phyloP scores from a whole-genome alignment of 768 basidiomycete species.

The Calocera viscosa region DNA sequence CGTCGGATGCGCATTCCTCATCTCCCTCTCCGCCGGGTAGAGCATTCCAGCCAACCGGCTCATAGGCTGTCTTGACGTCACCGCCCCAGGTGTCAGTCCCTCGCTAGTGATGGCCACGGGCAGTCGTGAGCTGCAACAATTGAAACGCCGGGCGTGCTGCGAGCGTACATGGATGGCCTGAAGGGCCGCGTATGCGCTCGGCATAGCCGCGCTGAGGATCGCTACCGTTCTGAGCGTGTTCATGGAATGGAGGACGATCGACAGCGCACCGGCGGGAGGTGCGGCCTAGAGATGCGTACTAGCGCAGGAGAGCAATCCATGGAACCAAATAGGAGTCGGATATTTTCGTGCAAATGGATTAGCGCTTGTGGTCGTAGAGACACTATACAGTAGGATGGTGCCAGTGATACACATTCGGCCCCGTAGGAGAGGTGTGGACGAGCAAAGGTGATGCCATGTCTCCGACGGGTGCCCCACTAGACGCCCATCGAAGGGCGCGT shows the following conservation, averaged over 20 bases:
- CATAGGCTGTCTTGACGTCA: not conserved
- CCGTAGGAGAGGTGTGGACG: too few species aligned
- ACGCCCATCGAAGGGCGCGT: too few species aligned
- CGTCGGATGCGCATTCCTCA: not conserved
- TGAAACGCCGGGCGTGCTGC: not conserved
- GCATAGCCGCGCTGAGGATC: not conserved
- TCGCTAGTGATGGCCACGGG: not conserved
- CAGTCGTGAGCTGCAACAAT: not conserved
- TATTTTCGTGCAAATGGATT: too few species aligned
- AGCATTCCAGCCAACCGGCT: not conserved
- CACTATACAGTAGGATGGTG: too few species aligned
- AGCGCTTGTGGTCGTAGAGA: too few species aligned
- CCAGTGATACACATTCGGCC: too few species aligned
- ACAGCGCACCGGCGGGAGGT: too few species aligned
- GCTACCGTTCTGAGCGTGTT: not conserved
- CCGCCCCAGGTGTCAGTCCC: not conserved
- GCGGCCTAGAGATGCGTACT: too few species aligned
- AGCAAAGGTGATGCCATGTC: too few species aligned
- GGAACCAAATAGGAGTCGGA: too few species aligned
- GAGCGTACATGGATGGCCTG: constrained; percentile 1
- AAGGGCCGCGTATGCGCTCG: not conserved
- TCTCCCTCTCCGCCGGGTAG: not conserved
- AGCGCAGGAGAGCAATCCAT: too few species aligned
- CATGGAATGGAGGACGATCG: not conserved
- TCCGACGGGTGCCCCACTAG: too few species aligned